A percentile compares a stretch with the other conserved stretches of the same genome.
Evolutionary conservation across 2,329 filamentous ascomycete genomes (phyloP).

Genomic region (Exophiala oligosperma): DNA sequence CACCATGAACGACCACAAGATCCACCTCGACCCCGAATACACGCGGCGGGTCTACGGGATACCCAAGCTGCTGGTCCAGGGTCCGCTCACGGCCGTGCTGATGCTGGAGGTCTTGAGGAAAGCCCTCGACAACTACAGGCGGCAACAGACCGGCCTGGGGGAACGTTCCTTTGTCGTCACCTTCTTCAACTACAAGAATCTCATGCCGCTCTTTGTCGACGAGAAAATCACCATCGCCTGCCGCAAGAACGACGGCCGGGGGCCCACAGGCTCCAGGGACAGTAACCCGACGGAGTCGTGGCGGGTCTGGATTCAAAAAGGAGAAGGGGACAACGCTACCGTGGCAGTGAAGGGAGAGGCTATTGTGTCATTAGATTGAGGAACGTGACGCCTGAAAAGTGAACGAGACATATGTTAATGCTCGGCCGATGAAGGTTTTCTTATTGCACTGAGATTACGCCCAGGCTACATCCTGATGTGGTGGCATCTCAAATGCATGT

Average conservation of each 20-base stretch:
- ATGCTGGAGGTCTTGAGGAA: conserved; percentile 65
- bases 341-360: conserved; percentile 23
- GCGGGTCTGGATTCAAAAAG: conserved; percentile 51
- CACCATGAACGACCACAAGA: conserved; percentile 87
- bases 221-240: conserved; percentile 72
- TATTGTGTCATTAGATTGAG: not conserved
- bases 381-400: no score
- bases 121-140: conserved; percentile 1
- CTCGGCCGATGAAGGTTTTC: no score
- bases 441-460: no score
- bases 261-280: no score
- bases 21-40: conserved; percentile 78
- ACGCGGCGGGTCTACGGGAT: conserved; percentile 72
- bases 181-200: conserved; percentile 72
- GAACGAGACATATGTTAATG: no score
- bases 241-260: no score
- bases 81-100: conserved; percentile 75
- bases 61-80: conserved; percentile 76
- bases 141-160: no score
- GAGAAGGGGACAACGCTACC: conserved; percentile 12
- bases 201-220: conserved; percentile 75
- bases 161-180: no score
- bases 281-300: conserved; percentile 52
- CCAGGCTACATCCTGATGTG: no score
- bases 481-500: no score